These are phyloP conservation scores for Cercospora beticola DNA, from an alignment of 2,329 filamentous ascomycete species.

Conservation along the genomic window DNA sequence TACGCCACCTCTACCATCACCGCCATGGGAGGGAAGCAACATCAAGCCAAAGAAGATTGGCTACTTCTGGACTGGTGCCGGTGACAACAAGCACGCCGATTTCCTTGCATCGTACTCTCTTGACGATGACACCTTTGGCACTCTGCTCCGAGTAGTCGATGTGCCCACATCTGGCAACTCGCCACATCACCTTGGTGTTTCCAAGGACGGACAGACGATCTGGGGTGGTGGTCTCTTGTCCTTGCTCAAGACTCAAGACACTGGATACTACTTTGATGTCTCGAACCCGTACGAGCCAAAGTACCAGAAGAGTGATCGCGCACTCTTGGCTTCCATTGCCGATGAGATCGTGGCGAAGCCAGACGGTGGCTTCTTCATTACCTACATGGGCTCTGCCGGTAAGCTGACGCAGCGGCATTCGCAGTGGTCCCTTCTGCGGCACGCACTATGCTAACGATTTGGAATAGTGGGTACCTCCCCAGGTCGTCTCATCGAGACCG, in stretches of 20 bases:
- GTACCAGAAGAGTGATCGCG: constrained; percentile 57
- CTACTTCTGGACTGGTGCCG: constrained; percentile 63
- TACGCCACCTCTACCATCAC: constrained; percentile 58
- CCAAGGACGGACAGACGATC: constrained; percentile 22
- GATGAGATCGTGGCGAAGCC: constrained; percentile 65
- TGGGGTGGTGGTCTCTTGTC: constrained; percentile 27
- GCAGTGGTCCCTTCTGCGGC: background rate
- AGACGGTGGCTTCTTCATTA: constrained; percentile 62
- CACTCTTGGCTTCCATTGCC: constrained; percentile 58
- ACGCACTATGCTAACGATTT: background rate
- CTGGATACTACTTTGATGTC: constrained; percentile 62
- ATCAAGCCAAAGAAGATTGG: constrained; percentile 66
- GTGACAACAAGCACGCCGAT: constrained; percentile 57
- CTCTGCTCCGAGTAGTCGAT: constrained; percentile 44
- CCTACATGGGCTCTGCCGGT: constrained; percentile 56
- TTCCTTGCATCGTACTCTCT: constrained; percentile 52
- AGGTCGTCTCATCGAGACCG: background rate
- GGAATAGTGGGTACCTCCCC: background rate
- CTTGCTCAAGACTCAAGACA: constrained; percentile 48
- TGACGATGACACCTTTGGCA: constrained; percentile 64
- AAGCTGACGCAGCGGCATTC: background rate
- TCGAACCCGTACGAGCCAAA: constrained; percentile 58
- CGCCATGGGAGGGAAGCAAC: constrained; percentile 51
- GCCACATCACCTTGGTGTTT: constrained; percentile 27
- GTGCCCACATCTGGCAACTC: background rate